phyloP scores from a whole-genome alignment of 352 stramenopile species.

The Phytopythium boreale region DNA sequence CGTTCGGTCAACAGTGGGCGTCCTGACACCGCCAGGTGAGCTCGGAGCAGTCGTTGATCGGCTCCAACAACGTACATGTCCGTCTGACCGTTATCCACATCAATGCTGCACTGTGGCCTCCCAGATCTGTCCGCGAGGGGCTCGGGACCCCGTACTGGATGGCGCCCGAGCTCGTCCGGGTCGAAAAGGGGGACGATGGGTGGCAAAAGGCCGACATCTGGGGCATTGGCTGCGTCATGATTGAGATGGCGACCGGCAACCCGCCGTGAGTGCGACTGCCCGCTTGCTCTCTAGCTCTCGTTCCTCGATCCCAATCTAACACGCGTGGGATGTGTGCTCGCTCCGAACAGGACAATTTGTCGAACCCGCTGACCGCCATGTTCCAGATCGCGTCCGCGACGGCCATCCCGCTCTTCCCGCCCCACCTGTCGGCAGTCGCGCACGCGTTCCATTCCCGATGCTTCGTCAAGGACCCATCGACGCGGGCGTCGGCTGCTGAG shows the following conservation, averaged over 20 bases:
- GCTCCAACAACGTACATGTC: too few species aligned
- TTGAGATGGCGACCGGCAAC: slow-evolving; percentile 88
- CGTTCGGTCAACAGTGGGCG: neutral
- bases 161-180: slow-evolving; percentile 93
- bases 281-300: neutral
- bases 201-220: slow-evolving; percentile 92
- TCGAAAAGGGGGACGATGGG: slow-evolving; percentile 55
- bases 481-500: slow-evolving; percentile 79
- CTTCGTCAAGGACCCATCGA: slow-evolving; percentile 57
- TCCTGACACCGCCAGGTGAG: slow-evolving; percentile 22
- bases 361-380: slow-evolving; percentile 77
- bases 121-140: slow-evolving; percentile 63
- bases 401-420: slow-evolving; percentile 43
- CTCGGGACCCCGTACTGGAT: slow-evolving; percentile 95
- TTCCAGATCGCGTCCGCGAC: slow-evolving; percentile 78
- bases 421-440: slow-evolving; percentile 29
- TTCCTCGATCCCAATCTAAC: neutral
- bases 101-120: neutral
- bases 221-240: slow-evolving; percentile 85
- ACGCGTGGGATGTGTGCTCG: neutral
- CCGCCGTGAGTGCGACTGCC: slow-evolving; percentile 68
- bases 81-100: neutral
- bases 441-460: slow-evolving; percentile 52
- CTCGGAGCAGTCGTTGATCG: neutral
- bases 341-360: slow-evolving; percentile 50